Evolutionary conservation across 805 yeast genomes (phyloP), one percentile per base, ranked within the genome.

Genomic region (Nakazawaea populi): DNA sequence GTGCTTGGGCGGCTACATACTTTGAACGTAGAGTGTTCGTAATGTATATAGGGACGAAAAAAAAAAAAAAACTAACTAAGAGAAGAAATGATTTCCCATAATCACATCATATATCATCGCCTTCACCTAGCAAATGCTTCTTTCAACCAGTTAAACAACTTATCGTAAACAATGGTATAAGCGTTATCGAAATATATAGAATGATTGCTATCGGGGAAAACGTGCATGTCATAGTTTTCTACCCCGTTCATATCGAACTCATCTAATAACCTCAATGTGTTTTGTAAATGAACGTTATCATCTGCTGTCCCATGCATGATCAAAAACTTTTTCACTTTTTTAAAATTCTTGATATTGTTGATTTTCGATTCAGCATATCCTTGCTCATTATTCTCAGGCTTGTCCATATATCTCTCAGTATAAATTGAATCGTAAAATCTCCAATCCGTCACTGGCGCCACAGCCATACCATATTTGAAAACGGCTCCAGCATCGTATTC

Each of bases 141-240:
- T 45, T 63, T 60, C 57, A 86, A 58, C 98, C 98, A 91, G 48
- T 67, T 64, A 55, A 75, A 73, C 43, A 94, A 66, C 63, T 85
- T 83, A 57, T 83, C 87, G 63, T 79, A 88, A 8, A 94, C 85
- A 37, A 90, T 74, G 10, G 70, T 67, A 63, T 82, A 80, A 4
- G 96, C 96, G 63, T 89, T 89, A 67, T 94, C 95, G 63, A 75
- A 82, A 47, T 66, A 67, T 43, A 94, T 92, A 44, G 84, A 75
- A 65, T 94, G 99, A 62, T 91, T 92, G 28, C 96, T 87, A 65
- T 94, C 99, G 0, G 99, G 98, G 69, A 85, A 94, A 11, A 90
- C 77, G 58, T 84, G 90, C 70, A 90, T 74, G 60, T 94, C 99
- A 61, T 83, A 94, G 61, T 87, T 87, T 52, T 79, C 83, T n/a